Evolutionary conservation across 2,329 filamentous ascomycete genomes (phyloP), one percentile per base, ranked within the genome.

Genomic region (Zopfia rhizophila): DNA sequence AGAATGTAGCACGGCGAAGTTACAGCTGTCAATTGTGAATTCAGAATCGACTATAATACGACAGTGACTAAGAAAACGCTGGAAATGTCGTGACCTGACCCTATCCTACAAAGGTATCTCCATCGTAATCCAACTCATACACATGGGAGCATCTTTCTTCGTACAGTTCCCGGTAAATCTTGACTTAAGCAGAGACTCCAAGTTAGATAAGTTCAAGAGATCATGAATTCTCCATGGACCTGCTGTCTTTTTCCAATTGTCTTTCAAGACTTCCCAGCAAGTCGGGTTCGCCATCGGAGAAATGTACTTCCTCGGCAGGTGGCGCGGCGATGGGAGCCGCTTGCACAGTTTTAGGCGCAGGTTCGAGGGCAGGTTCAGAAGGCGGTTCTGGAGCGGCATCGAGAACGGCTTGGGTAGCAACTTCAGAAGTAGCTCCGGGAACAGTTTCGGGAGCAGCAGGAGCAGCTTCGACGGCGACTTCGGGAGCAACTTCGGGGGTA

Each of bases 261-360:
- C 70, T 71, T 53, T 81, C 78, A 17, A 80, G 55, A 43, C 73
- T 79, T 24, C 75, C 76, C 19, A 80, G 60, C 22, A 80, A 56
- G 62, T 80, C 77, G 21, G 73, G 59, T 40, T 76, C 74, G 6
- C 63, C 68, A 25, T 72, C 72, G 13, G 71, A 64, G 23, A 62
- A 49, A 7, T 55, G 55, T 7, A 45, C 43, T 16, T 55, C 41
- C 19, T 55, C 54, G 10, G 44, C 27, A 18, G 56, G 19, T 19
- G 32, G 40, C 11, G 41, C 31, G 30, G 16, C 24, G 19, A 23
- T 27, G 32, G 24, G 7, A 12, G 35, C 13, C 23, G 32, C 25
- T n/a, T 48, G 32, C n/a, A n/a, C n/a, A n/a, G n/a, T n/a, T n/a
- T n/a, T n/a, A 10, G 52, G 29, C n/a, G 42, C 18, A 32, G 40